phyloP scores from a whole-genome alignment of 352 stramenopile species.

The Phytophthora macrochlamydospora region DNA sequence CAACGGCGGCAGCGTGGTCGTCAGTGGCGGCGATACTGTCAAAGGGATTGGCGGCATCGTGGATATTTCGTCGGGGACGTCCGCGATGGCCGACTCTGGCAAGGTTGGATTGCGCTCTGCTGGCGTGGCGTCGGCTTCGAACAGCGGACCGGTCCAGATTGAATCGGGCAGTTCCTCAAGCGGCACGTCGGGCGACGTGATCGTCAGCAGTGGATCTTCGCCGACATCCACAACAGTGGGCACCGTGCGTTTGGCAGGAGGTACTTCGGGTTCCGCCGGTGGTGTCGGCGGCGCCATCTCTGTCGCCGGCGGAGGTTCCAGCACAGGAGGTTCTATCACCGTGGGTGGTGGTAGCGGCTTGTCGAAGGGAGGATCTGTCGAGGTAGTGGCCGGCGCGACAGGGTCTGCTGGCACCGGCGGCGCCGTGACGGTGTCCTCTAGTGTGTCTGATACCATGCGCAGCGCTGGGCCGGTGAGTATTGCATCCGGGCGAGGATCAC shows the following conservation, averaged over 20 bases:
- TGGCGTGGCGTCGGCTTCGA: conserved; percentile 17
- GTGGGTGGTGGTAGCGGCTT: conserved; percentile 21
- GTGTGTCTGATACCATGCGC: conserved; percentile 21
- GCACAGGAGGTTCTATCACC: conserved; percentile 19
- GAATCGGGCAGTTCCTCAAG: conserved; percentile 16
- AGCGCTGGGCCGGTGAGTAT: conserved; percentile 22
- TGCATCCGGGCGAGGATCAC: conserved; percentile 19
- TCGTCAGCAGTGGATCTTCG: conserved; percentile 21
- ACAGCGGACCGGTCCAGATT: conserved; percentile 23
- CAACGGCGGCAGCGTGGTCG: conserved; percentile 21
- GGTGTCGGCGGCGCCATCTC: conserved; percentile 16
- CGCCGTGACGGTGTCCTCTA: conserved; percentile 11
- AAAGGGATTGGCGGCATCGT: conserved; percentile 20
- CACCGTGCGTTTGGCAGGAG: conserved; percentile 11
- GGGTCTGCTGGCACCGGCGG: conserved; percentile 8
- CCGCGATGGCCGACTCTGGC: conserved; percentile 15
- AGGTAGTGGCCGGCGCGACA: conserved; percentile 10
- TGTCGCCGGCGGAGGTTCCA: conserved; percentile 19
- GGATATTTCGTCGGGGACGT: conserved; percentile 28
- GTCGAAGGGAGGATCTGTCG: conserved; percentile 37
- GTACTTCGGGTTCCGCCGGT: conserved; percentile 13
- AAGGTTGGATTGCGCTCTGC: conserved; percentile 20
- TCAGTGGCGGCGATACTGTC: conserved; percentile 16
- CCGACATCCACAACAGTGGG: conserved; percentile 14
- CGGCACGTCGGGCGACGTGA: conserved; percentile 16